A percentile compares a stretch with the other conserved stretches of the same genome.
Evolutionary conservation across 1,284 basidiomycete species (phyloP).

Genomic region (Testicularia cyperi): DNA sequence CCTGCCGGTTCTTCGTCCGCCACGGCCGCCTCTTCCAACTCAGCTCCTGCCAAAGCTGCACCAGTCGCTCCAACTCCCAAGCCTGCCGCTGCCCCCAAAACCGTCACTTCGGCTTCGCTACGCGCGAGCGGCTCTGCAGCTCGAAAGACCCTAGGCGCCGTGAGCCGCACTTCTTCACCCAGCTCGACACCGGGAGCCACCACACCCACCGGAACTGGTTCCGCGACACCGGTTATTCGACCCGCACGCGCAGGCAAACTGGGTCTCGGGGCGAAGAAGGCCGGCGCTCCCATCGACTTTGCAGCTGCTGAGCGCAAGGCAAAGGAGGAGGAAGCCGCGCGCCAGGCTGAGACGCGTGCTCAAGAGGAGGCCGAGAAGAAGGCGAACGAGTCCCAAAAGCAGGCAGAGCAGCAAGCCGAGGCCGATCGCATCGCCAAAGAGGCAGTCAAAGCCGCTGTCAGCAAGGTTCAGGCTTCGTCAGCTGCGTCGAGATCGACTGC

Average conservation of each 20-base stretch:
- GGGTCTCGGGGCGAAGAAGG: slow-evolving; percentile 53
- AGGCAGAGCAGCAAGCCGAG: slow-evolving; percentile 35
- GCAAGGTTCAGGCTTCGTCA: slow-evolving; percentile 15
- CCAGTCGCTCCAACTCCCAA: slow-evolving; percentile 12
- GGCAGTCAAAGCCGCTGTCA: slow-evolving; percentile 39
- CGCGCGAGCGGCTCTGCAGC: slow-evolving; percentile 34
- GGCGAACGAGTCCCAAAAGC: slow-evolving; percentile 30
- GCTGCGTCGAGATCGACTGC: slow-evolving; percentile 4
- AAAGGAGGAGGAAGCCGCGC: slow-evolving; percentile 47
- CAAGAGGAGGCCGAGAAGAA: slow-evolving; percentile 40
- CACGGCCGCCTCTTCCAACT: slow-evolving; percentile 17
- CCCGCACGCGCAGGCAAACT: slow-evolving; percentile 48
- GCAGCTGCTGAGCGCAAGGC: slow-evolving; percentile 56
- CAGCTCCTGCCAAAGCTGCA: slow-evolving; percentile 21
- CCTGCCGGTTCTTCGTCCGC: slow-evolving; percentile 61
- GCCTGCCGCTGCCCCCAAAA: slow-evolving; percentile 35
- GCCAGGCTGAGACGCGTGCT: slow-evolving; percentile 27
- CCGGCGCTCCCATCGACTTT: slow-evolving; percentile 50
- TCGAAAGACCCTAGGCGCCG: slow-evolving; percentile 31
- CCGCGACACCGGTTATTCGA: slow-evolving; percentile 26
- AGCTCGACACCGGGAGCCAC: slow-evolving; percentile 36
- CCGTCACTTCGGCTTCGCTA: slow-evolving; percentile 49
- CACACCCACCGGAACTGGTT: slow-evolving; percentile 29
- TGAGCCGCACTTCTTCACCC: slow-evolving; percentile 40
- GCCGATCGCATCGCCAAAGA: slow-evolving; percentile 45